Evolutionary conservation across 768 basidiomycete genomes (phyloP), one percentile per base, ranked within the genome.

Genomic region (Serendipita sp.): DNA sequence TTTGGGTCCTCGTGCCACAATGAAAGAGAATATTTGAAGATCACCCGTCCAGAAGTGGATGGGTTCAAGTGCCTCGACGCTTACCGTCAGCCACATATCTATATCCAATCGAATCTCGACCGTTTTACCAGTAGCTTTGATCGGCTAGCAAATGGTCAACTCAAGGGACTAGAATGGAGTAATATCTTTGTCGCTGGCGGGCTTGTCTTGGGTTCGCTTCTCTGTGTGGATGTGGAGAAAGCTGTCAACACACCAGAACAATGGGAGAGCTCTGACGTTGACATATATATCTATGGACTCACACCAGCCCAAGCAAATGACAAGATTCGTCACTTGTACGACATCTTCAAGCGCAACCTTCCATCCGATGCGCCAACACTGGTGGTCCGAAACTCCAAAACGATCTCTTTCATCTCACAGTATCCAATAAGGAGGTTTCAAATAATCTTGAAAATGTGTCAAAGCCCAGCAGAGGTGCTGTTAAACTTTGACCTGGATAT

Each of bases 401-500:
- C 67, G 3, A 63, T 67, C 1, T 63, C 67, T 15, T 52, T 67
- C 36, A 66, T 63, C 32, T 65, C 63, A 46, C 16, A 44, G 34
- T 67, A 64, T 35, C 66, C 66, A 0, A 51, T 30, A 16, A 46
- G 64, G 30, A 44, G 66, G 23, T 47, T 67, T 13, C 66, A 67
- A 46, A 45, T 67, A 16, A 65, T 67, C 34, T 62, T 67, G 10
- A 67, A 67, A 51, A 60, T 66, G 0, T 58, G 51, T 18, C 0
- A 11, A 0, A 56, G 46, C 34, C 67, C 67, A 3, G 46, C 41
- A 16, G 67, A 67, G 44, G 65, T 67, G 3, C 62, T 67, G 3
- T 52, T 67, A 2, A 67, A 67, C 67, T 67, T 67, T 47, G 67
- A 67, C 32, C 62, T 67, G 13, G 67, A 67, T 35, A 63, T 66